These are phyloP conservation scores for Leccinum ochraceum DNA, from an alignment of 768 basidiomycete genomes.

Conservation along the genomic window DNA sequence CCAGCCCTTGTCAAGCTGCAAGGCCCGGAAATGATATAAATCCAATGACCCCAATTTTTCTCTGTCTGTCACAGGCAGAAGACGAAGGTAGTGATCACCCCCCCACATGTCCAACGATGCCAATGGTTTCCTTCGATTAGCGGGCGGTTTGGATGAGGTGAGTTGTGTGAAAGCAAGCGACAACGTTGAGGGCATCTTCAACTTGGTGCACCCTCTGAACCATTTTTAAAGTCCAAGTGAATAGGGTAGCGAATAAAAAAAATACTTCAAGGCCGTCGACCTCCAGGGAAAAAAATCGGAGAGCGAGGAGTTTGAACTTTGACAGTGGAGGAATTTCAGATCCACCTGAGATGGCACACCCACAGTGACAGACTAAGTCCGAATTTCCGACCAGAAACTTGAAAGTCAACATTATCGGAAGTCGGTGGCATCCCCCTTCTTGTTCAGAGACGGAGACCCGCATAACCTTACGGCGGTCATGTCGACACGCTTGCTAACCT, in stretches of 20 bases:
- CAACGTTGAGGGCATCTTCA: background rate
- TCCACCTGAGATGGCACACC: too few species aligned
- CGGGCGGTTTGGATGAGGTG: background rate
- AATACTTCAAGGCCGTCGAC: background rate
- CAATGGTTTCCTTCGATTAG: background rate
- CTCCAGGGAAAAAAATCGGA: background rate
- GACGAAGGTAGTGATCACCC: background rate
- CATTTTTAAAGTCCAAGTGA: background rate
- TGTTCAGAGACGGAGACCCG: background rate
- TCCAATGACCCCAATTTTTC: background rate
- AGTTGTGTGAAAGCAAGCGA: background rate
- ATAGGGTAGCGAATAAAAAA: background rate
- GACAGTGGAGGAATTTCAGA: background rate
- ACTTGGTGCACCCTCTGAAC: background rate
- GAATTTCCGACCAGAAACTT: background rate
- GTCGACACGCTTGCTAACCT: background rate
- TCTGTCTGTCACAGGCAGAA: background rate
- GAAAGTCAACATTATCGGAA: background rate
- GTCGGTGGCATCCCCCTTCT: background rate
- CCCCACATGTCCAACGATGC: background rate
- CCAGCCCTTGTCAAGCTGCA: background rate
- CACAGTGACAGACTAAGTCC: background rate
- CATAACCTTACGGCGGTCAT: conserved; percentile 3
- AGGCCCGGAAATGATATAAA: too few species aligned
- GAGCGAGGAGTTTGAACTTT: background rate